Conservation (phyloP, 2,329 filamentous ascomycete species). For the Pyrenochaeta sp. region DNA sequence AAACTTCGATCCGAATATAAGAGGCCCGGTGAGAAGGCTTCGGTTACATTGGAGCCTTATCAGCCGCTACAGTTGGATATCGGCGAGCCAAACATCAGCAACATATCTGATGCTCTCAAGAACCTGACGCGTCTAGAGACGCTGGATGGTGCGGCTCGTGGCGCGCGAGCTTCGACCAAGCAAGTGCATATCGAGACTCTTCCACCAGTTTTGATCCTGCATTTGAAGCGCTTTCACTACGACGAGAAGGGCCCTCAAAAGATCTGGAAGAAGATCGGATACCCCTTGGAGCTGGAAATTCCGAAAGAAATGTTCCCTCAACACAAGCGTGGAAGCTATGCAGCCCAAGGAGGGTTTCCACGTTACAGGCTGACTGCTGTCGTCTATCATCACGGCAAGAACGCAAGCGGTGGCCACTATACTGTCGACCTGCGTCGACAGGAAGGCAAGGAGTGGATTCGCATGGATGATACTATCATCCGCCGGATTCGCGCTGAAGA, state of each 20-base stretch:
- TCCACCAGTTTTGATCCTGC: constrained; percentile 89
- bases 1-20: constrained; percentile 88
- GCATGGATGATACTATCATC: constrained; percentile 92
- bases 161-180: constrained; percentile 83
- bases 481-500: constrained; percentile 86
- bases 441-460: constrained; percentile 95
- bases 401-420: constrained; percentile 94
- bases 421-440: constrained; percentile 96
- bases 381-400: constrained; percentile 97
- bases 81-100: constrained; percentile 82
- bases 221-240: constrained; percentile 97
- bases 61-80: constrained; percentile 96
- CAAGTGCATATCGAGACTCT: constrained; percentile 93
- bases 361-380: constrained; percentile 88
- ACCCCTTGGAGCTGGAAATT: constrained; percentile 92
- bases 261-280: constrained; percentile 98
- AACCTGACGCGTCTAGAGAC: constrained; percentile 84
- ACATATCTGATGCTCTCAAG: constrained; percentile 90
- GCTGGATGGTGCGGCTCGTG: constrained; percentile 80
- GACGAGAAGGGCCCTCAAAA: constrained; percentile 91
- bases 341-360: constrained; percentile 73
- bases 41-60: constrained; percentile 91
- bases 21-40: constrained; percentile 86
- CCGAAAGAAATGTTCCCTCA: constrained; percentile 88
- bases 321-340: constrained; percentile 72